Conservation (phyloP, 345 rosid genomes). For the Xanthoceras sorbifolium region DNA sequence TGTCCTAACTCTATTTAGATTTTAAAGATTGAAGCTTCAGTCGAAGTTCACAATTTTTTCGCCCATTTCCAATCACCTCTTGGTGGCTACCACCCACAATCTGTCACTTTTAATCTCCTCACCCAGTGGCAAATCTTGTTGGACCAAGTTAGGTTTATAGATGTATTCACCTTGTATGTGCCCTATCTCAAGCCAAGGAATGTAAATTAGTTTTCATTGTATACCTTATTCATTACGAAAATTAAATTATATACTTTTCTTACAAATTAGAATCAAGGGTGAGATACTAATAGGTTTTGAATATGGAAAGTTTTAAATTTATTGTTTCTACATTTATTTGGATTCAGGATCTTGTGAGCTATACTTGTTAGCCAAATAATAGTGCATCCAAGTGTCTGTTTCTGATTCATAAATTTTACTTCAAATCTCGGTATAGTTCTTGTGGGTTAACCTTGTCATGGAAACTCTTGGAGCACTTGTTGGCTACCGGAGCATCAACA, state of each 20-base stretch:
- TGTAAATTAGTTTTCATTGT: no score
- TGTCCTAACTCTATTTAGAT: not conserved
- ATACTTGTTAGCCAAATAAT: not conserved
- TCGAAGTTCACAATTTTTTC: not conserved
- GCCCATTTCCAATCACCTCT: not conserved
- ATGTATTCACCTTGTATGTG: no score
- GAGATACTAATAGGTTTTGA: not conserved
- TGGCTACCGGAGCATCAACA: constrained; percentile 97
- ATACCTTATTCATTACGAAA: no score
- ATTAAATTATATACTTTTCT: not conserved
- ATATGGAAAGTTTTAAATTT: not conserved
- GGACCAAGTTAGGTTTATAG: no score
- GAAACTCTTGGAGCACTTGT: constrained; percentile 98
- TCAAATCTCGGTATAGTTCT: constrained; percentile 52
- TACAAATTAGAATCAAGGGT: not conserved
- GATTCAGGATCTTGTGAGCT: not conserved
- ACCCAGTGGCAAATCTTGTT: not conserved
- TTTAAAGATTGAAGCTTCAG: no score
- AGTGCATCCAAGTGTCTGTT: not conserved
- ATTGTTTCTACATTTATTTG: not conserved
- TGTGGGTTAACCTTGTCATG: constrained; percentile 98
- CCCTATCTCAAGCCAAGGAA: no score
- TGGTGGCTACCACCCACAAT: not conserved
- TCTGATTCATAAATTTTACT: not conserved
- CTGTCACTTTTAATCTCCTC: not conserved